phyloP scores from a whole-genome alignment of 805 yeast species.

The Pichia occidentalis region DNA sequence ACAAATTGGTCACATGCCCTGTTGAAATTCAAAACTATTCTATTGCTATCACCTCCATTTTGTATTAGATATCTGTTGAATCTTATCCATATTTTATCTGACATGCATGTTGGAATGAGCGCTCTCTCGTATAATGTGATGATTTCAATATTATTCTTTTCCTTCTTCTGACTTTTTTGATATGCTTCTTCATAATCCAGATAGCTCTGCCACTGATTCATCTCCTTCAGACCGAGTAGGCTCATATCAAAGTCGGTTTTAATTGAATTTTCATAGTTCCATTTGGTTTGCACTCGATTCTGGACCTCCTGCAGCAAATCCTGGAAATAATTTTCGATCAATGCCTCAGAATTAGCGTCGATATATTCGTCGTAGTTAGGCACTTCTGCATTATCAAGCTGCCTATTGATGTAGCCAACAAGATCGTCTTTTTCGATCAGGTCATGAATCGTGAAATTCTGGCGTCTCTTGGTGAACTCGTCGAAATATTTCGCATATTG shows the following conservation, averaged over 20 bases:
- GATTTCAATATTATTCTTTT: conserved; percentile 26
- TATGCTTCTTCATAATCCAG: conserved; percentile 39
- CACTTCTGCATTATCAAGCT: conserved; percentile 6
- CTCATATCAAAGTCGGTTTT: conserved; percentile 50
- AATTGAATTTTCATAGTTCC: conserved; percentile 68
- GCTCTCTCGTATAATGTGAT: conserved; percentile 62
- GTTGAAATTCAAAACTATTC: conserved; percentile 35
- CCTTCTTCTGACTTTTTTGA: neutral
- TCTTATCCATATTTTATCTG: conserved; percentile 60
- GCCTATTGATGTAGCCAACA: conserved; percentile 23
- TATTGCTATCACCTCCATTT: conserved; percentile 27
- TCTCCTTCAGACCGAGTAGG: conserved; percentile 37
- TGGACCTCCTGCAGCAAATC: conserved; percentile 43
- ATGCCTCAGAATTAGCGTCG: conserved; percentile 16
- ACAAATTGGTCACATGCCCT: conserved; percentile 42
- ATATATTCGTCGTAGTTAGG: conserved; percentile 4
- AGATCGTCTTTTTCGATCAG: conserved; percentile 27
- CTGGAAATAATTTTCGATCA: conserved; percentile 40
- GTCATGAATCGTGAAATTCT: conserved; percentile 30
- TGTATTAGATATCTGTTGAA: conserved; percentile 50
- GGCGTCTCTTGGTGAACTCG: conserved; percentile 36
- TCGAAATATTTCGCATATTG: conserved; percentile 77
- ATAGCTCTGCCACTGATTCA: conserved; percentile 56
- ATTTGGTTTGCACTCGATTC: conserved; percentile 46
- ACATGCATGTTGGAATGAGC: conserved; percentile 57